Evolutionary conservation across 225 moss, liverwort and hornwort species (phyloP), one percentile per base, ranked within the genome.

Genomic region (Asterella californica): DNA sequence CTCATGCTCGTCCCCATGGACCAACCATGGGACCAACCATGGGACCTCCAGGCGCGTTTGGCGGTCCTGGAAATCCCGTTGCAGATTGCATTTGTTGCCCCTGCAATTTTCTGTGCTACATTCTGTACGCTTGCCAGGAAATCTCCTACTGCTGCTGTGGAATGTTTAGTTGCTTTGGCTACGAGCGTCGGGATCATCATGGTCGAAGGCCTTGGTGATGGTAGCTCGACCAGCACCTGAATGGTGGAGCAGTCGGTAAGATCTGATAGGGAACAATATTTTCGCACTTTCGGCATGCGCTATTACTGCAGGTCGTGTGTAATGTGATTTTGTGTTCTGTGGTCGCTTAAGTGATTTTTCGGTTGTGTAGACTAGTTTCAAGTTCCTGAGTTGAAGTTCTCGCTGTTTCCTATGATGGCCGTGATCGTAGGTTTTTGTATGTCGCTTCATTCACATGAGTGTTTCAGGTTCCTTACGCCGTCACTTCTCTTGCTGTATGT

Each of bases 91-190:
- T 79, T 11, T 79, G 68, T 48, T 79, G 68, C 37, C 79, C 79
- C 10, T 79, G 79, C 79, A 79, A 52, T 70, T 37, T 79, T 29
- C 69, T 79, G 17, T 79, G 79, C 69, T 79, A 79, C 79, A 22
- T 79, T 55, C 52, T 79, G 3, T 79, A 79, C 60, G 79, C 79
- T 21, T 79, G 50, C 54, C 79, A 79, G 69, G 79, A 79, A 22
- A 38, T 79, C 10, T 34, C 79, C 45, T 55, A 21, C 33, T 79
- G 79, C 27, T 79, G 54, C 22, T 69, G 79, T 69, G 79, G 79
- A 34, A n/a, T 68, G 34, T 79, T 34, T 37, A 18, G 70, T 54
- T 79, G 79, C 54, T 79, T 50, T 42, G 70, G 79, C 18, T 55
- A 54, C 70, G 68, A 54, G 52, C 79, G 78, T 21, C 72, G 72